Conservation (phyloP, 257 asterid genomes). For the Plectranthus barbatus region DNA sequence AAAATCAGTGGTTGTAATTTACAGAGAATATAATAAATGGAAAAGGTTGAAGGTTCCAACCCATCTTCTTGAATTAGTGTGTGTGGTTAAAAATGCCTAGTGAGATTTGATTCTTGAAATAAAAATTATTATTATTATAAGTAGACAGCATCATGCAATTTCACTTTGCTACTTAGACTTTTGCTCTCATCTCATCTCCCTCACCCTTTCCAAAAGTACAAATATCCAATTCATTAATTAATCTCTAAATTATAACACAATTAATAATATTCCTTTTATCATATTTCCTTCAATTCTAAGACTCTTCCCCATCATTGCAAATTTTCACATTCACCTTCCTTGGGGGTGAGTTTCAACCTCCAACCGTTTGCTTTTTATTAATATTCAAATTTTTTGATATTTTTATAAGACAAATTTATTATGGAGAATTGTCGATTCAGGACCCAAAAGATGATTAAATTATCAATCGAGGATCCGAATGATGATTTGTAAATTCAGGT, state of each 20-base stretch:
- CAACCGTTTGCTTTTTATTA: too few species aligned
- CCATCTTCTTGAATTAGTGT: neutral
- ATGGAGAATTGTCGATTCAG: too few species aligned
- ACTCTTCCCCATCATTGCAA: conserved; percentile 26
- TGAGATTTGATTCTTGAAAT: conserved; percentile 16
- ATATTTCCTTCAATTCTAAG: conserved; percentile 53
- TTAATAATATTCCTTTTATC: conserved; percentile 11
- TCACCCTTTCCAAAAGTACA: conserved; percentile 28
- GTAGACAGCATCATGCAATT: conserved; percentile 46
- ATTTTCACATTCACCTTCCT: neutral
- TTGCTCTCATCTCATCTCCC: conserved; percentile 33
- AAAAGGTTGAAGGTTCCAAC: too few species aligned
- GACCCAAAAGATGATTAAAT: too few species aligned
- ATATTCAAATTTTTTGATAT: too few species aligned
- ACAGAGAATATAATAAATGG: too few species aligned
- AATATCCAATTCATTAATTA: neutral
- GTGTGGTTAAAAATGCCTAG: conserved; percentile 6
- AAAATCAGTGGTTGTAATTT: too few species aligned
- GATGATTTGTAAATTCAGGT: too few species aligned
- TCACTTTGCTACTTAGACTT: conserved; percentile 40
- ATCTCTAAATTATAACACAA: neutral
- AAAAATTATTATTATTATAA: conserved; percentile 14
- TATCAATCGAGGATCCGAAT: too few species aligned
- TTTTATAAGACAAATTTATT: too few species aligned
- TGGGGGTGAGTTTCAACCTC: too few species aligned